These are phyloP conservation scores for Kluyveromyces lactis DNA, from an alignment of 805 yeast species.

Conservation along the genomic window DNA sequence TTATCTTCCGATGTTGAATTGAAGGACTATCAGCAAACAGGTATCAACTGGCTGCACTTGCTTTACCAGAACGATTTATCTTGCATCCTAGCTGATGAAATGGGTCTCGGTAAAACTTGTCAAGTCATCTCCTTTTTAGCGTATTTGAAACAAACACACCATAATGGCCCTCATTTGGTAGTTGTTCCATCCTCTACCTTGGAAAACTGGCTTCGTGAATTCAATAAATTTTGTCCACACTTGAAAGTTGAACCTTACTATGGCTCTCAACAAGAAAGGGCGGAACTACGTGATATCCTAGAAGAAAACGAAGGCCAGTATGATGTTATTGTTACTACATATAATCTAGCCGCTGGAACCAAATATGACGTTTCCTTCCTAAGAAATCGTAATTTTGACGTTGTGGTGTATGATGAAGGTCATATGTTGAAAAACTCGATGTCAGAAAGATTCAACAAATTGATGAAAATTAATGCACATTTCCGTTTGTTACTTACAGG, in stretches of 20 bases:
- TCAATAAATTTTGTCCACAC: constrained; percentile 77
- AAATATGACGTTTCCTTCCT: constrained; percentile 76
- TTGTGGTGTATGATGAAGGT: constrained; percentile 94
- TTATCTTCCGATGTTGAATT: constrained; percentile 56
- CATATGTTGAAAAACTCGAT: constrained; percentile 89
- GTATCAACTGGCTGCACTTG: constrained; percentile 84
- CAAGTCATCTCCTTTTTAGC: constrained; percentile 93
- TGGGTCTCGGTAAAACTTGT: constrained; percentile 97
- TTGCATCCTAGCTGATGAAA: constrained; percentile 95
- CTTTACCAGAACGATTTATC: constrained; percentile 73
- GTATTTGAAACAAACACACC: constrained; percentile 55
- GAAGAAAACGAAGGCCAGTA: constrained; percentile 43
- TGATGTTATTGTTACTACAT: constrained; percentile 92
- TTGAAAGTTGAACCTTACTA: constrained; percentile 85
- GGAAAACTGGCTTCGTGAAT: constrained; percentile 96
- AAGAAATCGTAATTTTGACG: constrained; percentile 67
- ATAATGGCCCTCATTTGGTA: constrained; percentile 77
- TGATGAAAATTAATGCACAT: constrained; percentile 76
- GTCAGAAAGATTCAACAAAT: constrained; percentile 77
- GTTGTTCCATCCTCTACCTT: constrained; percentile 95
- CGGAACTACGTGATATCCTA: constrained; percentile 67
- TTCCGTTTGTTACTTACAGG: constrained; percentile 89
- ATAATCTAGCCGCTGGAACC: constrained; percentile 82
- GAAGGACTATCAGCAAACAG: constrained; percentile 93
- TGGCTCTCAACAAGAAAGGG: constrained; percentile 80